These are phyloP conservation scores for Canavalia gladiata DNA, from an alignment of 306 rosid species.

Conservation along the genomic window DNA sequence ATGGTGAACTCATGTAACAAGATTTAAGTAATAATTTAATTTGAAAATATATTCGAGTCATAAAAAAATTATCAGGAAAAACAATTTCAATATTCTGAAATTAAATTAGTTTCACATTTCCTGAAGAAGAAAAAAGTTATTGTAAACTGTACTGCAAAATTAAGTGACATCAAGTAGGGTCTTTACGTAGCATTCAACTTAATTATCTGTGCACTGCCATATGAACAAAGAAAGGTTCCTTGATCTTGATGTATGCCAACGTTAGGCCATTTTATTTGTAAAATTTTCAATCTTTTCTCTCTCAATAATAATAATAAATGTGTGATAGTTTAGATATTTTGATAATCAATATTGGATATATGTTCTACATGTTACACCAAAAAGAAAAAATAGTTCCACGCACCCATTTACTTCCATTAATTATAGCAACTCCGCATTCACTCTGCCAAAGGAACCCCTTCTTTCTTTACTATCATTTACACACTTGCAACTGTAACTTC, in stretches of 20 bases:
- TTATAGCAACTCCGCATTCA: not conserved
- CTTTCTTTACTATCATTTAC: slow-evolving; percentile 10
- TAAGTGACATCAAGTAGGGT: slow-evolving; percentile 1
- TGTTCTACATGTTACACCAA: not conserved
- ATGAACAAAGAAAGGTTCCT: not conserved
- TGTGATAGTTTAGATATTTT: not conserved
- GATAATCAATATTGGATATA: not conserved
- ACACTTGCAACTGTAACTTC: slow-evolving; percentile 2
- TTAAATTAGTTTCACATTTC: not conserved
- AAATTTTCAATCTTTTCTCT: no score
- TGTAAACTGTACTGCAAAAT: not conserved
- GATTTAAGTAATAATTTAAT: not conserved
- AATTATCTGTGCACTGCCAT: not conserved
- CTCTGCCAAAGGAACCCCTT: not conserved
- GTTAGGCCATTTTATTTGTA: not conserved
- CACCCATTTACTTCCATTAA: no score
- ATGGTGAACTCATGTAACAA: not conserved
- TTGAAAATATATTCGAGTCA: no score
- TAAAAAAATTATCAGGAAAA: no score
- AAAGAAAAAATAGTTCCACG: no score
- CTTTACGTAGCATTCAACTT: not conserved
- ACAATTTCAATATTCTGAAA: not conserved
- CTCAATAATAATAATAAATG: not conserved
- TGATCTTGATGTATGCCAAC: not conserved
- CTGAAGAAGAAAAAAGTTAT: not conserved